Evolutionary conservation across 176 grass and related monocot genomes (phyloP), one percentile per base, ranked within the genome.

Genomic region (Avena insularis): DNA sequence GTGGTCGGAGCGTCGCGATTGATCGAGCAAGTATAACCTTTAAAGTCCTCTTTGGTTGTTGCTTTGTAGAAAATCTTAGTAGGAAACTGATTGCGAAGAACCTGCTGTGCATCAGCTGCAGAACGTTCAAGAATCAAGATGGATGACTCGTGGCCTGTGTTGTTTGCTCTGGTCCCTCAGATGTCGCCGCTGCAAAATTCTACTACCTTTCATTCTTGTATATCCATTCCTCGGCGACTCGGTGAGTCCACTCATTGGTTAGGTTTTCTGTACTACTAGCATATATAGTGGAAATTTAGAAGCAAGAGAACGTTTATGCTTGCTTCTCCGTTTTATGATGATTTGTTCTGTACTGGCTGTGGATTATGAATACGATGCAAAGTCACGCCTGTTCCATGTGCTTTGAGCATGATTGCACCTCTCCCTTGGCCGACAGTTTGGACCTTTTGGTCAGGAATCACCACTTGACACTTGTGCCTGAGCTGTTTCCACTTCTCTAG

Each of bases 1-100:
- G 9, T 94, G 92, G 95, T 86, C 79, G 0, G 92, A 95, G 49
- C 83, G 77, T 45, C 40, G 12, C 31, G 78, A 71, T 53, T 45
- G 27, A 77, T 27, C 1, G 47, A 76, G 46, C 46, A 13, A 66
- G 16, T 29, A 9, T 29, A 9, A 19, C 25, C n/a, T 9, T 49
- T 13, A 7, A 46, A 57, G 40, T 29, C 21, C n/a, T 71, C 8
- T 69, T 49, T 2, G 7, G 12, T 50, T 49, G 35, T 31, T 76
- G 16, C 20, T 58, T 31, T 31, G 29, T 31, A 35, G 69, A 67
- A 55, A 23, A 5, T 53, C 50, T 46, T 57, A 48, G 21, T 33
- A 47, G 21, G 6, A 9, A 69, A 16, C 33, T 19, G 71, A 62
- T 5, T 13, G 10, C 13, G 69, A 20, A 58, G n/a, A 59, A 51